A percentile compares a stretch with the other conserved stretches of the same genome.
Evolutionary conservation across 352 stramenopile genomes (phyloP).

Genomic region (Peronosclerospora sorghi): DNA sequence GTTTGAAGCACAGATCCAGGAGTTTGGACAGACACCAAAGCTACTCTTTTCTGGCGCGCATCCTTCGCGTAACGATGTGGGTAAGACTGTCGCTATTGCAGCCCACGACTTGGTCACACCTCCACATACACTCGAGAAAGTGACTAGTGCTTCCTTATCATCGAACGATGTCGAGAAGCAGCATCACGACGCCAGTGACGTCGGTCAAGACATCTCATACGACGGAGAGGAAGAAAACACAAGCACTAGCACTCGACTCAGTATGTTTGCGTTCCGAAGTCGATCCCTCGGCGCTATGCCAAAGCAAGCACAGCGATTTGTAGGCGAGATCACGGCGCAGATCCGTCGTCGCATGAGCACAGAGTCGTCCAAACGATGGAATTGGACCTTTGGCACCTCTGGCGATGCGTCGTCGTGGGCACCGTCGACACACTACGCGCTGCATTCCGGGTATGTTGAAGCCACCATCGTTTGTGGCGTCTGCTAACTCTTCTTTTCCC

Average conservation of each 20-base stretch:
- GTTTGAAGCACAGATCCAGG: constrained; percentile 88
- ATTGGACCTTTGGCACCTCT: constrained; percentile 49
- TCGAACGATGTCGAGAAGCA: constrained; percentile 8
- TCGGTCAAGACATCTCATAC: constrained; percentile 4
- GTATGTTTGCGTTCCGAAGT: constrained; percentile 66
- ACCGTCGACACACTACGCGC: constrained; percentile 48
- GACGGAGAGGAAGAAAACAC: constrained; percentile 19
- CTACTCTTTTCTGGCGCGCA: constrained; percentile 62
- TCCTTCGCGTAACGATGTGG: constrained; percentile 50
- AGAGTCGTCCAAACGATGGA: constrained; percentile 52
- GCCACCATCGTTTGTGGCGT: not conserved
- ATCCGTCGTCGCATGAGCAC: constrained; percentile 65
- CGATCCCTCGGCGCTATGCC: constrained; percentile 43
- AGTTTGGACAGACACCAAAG: constrained; percentile 87
- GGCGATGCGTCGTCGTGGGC: constrained; percentile 47
- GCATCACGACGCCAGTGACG: constrained; percentile 11
- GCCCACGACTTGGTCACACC: constrained; percentile 32
- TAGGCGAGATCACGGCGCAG: constrained; percentile 66
- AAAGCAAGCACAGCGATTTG: constrained; percentile 64
- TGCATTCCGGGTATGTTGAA: constrained; percentile 51
- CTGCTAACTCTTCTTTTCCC: not conserved
- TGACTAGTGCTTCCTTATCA: constrained; percentile 8
- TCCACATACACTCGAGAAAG: constrained; percentile 19
- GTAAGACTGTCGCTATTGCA: constrained; percentile 41
- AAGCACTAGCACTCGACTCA: constrained; percentile 21